Conservation (phyloP, 163 green algal species). For the Chlorella variabilis region DNA sequence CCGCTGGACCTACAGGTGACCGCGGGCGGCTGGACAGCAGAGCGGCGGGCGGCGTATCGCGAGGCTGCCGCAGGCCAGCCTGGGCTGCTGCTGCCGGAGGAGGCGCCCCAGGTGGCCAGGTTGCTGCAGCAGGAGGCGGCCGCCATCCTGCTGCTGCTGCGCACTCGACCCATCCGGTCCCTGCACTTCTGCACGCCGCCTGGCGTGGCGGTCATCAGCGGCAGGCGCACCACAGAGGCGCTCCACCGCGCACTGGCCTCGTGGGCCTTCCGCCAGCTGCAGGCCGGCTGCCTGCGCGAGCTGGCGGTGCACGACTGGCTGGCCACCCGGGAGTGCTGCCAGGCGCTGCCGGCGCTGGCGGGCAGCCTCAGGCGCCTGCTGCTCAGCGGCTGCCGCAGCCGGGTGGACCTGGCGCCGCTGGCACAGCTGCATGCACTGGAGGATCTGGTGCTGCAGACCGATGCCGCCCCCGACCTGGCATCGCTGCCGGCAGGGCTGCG, state of each 20-base stretch:
- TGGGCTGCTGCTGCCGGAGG: not conserved
- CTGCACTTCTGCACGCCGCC: not conserved
- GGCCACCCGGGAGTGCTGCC: not conserved
- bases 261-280: not conserved
- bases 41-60: not conserved
- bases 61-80: not conserved
- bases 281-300: not conserved
- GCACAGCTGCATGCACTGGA: not conserved
- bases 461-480: not conserved
- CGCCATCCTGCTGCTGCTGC: not conserved
- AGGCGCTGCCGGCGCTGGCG: not conserved
- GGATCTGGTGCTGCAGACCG: not conserved
- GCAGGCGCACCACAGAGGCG: not conserved
- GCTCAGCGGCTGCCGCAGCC: not conserved
- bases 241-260: not conserved
- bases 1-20: not conserved
- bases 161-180: not conserved
- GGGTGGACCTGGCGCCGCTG: not conserved
- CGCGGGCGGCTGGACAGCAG: not conserved
- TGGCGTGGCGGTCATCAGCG: too few relatives aligned
- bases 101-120: not conserved
- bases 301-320: conserved; percentile 10
- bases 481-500: not conserved
- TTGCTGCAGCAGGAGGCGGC: not conserved
- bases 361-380: not conserved